Base-by-base conservation (phyloP, 1,284 basidiomycete genomes). In the Ustilago crameri region DNA sequence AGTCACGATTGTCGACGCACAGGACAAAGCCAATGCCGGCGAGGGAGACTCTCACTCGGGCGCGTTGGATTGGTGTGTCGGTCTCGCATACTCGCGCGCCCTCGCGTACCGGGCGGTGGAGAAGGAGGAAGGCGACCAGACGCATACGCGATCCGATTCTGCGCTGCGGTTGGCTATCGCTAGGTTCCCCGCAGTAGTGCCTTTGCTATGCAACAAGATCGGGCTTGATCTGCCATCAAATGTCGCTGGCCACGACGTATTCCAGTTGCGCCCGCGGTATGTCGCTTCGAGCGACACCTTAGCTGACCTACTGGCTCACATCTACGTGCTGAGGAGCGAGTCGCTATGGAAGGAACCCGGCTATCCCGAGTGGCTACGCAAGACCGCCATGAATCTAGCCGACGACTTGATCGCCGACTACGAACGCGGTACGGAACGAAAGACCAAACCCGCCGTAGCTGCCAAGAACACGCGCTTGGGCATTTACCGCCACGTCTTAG, bases 401-500 rank as follows among this genome's bases (percentile, higher is more conserved):
- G 50, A 53, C 15, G 23, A 35, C 7, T 57, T 74, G 5, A 37
- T 53, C 3, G 51, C 45, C 9, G 68, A 70, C 40, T 42, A 43
- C 23, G 61, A 54, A n/a, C 41, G 37, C 1, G 47, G 48, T 4
- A 47, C 35, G 20, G 54, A 51, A n/a, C 20, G 53, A 9, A 54
- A 49, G 4, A 18, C 35, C 0, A 40, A 54, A 23, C 18, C 44
- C 2, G 66, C 68, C 1, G 23, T 44, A 2, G 73, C 74, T 10
- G 55, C 68, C 45, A 50, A 59, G 20, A 55, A 45, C n/a, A 78
- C 66, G 9, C 46, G 56, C 3, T 57, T 68, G 43, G 70, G 75
- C 20, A 66, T 82, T 32, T 83, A 80, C 51, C 62, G 81, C 1
- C 81, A 83, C 41, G 61, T 82, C n/a, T 49, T 81, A 17, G 81